Evolutionary conservation across 805 yeast species (phyloP).

Genomic region (Candida broadrunensis): DNA sequence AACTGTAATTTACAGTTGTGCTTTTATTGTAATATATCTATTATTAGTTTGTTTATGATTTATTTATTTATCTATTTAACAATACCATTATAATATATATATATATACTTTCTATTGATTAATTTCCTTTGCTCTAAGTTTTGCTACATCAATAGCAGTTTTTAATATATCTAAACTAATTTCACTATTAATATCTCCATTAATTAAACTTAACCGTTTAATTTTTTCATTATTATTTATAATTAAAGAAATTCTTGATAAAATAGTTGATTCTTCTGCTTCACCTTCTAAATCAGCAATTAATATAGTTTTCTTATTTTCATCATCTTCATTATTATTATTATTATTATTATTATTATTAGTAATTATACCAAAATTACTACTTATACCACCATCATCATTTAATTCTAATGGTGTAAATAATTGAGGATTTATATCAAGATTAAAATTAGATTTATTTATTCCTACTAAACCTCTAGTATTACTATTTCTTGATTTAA

Average conservation of each 20-base stretch:
- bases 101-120: too few relatives aligned
- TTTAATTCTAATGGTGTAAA: slow-evolving; percentile 39
- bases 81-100: too few relatives aligned
- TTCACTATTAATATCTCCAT: slow-evolving; percentile 40
- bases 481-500: slow-evolving; percentile 37
- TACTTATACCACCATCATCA: slow-evolving; percentile 38
- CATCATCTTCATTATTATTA: slow-evolving; percentile 10
- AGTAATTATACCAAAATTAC: slow-evolving; percentile 57
- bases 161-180: slow-evolving; percentile 47
- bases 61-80: too few relatives aligned
- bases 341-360: slow-evolving; percentile 27
- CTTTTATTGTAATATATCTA: too few relatives aligned
- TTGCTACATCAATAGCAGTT: slow-evolving; percentile 47
- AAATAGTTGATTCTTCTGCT: slow-evolving; percentile 67
- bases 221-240: slow-evolving; percentile 14
- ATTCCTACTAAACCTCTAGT: slow-evolving; percentile 44
- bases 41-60: too few relatives aligned
- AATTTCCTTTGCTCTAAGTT: slow-evolving; percentile 44
- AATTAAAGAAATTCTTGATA: slow-evolving; percentile 51
- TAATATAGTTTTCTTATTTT: slow-evolving; percentile 17
- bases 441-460: slow-evolving; percentile 44
- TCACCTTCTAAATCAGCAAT: slow-evolving; percentile 82
- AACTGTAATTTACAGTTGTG: too few relatives aligned
- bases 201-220: slow-evolving; percentile 45
- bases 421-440: slow-evolving; percentile 43